phyloP scores from a whole-genome alignment of 139 green algal species.

The Diplosphaera chodatii region DNA sequence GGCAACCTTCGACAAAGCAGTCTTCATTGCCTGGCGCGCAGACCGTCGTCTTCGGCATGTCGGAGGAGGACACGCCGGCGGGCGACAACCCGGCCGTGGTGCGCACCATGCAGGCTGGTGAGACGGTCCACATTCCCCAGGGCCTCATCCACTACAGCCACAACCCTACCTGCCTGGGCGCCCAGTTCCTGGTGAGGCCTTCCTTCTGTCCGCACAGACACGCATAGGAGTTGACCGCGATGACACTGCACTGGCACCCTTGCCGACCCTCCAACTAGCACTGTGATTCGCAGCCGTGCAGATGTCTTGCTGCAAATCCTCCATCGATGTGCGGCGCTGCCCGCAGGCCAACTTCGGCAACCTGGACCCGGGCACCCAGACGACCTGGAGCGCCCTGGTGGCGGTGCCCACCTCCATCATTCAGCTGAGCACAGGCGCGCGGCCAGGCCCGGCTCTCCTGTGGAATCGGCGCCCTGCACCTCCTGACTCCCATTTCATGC shows the following conservation, averaged over 20 bases:
- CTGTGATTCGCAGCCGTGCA: no score
- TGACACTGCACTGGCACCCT: no score
- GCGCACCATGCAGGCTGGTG: neutral
- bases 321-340: no score
- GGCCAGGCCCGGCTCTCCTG: no score
- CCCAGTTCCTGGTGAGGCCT: slow-evolving; percentile 9
- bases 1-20: no score
- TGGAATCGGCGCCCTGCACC: no score
- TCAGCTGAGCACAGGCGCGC: neutral
- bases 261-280: neutral
- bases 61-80: slow-evolving; percentile 1
- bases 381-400: slow-evolving; percentile 5
- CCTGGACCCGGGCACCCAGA: neutral
- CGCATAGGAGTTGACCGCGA: neutral
- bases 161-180: neutral
- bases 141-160: slow-evolving; percentile 10
- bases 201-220: slow-evolving; percentile 3
- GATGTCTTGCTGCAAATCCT: no score
- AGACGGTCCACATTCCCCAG: slow-evolving; percentile 8
- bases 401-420: no score
- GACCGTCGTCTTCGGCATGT: slow-evolving; percentile 6
- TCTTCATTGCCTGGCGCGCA: no score
- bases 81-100: neutral
- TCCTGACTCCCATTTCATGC: no score
- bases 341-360: no score